Percentiles rank a stretch among this genome's conserved stretches.
These are phyloP conservation scores for Aspergillus terreus DNA, from an alignment of 2,329 filamentous ascomycete species.

Conservation along the genomic window DNA sequence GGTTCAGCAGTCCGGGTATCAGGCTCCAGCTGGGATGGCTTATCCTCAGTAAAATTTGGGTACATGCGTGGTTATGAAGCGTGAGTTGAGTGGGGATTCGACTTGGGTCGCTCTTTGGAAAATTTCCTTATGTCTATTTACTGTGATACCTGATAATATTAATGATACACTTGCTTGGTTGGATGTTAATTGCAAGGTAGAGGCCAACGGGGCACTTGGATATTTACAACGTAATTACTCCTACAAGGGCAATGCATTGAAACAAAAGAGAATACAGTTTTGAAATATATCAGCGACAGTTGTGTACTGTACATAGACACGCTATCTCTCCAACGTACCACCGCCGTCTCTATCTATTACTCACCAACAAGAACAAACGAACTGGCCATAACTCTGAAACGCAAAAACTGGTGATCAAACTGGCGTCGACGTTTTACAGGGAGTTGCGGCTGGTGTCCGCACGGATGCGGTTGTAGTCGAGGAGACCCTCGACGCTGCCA, in stretches of 20 bases:
- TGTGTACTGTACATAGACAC: slow-evolving; percentile 32
- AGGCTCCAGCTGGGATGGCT: slow-evolving; percentile 22
- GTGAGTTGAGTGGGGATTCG: not conserved
- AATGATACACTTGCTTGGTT: not conserved
- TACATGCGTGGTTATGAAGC: not conserved
- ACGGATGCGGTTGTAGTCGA: slow-evolving; percentile 55
- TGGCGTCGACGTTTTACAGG: slow-evolving; percentile 24
- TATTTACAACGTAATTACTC: not conserved
- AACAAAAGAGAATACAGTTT: slow-evolving; percentile 24
- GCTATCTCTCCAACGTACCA: slow-evolving; percentile 18
- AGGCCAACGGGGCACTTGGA: not conserved
- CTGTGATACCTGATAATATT: not conserved
- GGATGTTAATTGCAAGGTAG: not conserved
- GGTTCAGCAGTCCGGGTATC: slow-evolving; percentile 19
- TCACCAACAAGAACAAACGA: slow-evolving; percentile 17
- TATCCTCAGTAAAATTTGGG: slow-evolving; percentile 8
- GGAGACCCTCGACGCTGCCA: slow-evolving; percentile 80
- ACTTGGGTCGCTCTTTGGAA: not conserved
- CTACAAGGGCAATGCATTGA: not conserved
- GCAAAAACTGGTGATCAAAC: slow-evolving; percentile 12
- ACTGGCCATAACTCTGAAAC: slow-evolving; percentile 18
- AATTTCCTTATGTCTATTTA: not conserved
- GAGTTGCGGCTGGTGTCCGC: slow-evolving; percentile 82
- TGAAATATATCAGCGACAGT: slow-evolving; percentile 30
- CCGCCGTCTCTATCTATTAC: slow-evolving; percentile 27